Evolutionary conservation across 1,284 basidiomycete genomes (phyloP).

Genomic region (Cryptococcus sp.): DNA sequence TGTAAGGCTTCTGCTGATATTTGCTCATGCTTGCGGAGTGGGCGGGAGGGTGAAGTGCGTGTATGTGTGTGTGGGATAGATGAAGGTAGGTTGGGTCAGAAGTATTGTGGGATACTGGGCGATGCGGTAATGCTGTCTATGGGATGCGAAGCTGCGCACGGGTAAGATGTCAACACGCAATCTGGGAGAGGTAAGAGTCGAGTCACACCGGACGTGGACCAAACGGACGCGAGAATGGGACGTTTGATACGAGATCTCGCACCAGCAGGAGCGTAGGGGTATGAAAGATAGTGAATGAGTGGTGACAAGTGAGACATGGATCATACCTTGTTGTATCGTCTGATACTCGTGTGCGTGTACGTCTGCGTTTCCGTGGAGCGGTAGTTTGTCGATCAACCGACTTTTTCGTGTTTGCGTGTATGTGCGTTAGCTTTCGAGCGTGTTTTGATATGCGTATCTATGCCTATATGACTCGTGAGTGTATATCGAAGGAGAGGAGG

Average conservation of each 20-base stretch:
- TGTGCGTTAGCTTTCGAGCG: no score
- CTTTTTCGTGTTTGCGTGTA: no score
- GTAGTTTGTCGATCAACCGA: slow-evolving; percentile 48
- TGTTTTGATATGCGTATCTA: no score
- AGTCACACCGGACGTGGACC: neutral
- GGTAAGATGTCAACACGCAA: neutral
- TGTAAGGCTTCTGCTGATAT: slow-evolving; percentile 43
- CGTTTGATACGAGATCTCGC: no score
- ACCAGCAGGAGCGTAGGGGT: no score
- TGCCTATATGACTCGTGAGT: no score
- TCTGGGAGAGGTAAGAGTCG: neutral
- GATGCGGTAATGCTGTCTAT: no score
- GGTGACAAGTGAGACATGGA: neutral
- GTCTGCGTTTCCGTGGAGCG: neutral
- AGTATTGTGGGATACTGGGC: no score
- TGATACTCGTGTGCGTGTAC: neutral
- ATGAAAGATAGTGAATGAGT: neutral
- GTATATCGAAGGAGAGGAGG: no score
- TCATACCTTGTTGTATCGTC: neutral
- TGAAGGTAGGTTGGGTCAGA: no score
- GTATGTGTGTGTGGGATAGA: neutral
- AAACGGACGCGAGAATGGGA: neutral
- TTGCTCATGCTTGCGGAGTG: slow-evolving; percentile 43
- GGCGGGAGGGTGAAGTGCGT: neutral
- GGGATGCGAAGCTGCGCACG: no score